Evolutionary conservation across 2,329 filamentous ascomycete species (phyloP), one percentile per base, ranked within the genome.

Genomic region (Pseudogymnoascus verrucosus): DNA sequence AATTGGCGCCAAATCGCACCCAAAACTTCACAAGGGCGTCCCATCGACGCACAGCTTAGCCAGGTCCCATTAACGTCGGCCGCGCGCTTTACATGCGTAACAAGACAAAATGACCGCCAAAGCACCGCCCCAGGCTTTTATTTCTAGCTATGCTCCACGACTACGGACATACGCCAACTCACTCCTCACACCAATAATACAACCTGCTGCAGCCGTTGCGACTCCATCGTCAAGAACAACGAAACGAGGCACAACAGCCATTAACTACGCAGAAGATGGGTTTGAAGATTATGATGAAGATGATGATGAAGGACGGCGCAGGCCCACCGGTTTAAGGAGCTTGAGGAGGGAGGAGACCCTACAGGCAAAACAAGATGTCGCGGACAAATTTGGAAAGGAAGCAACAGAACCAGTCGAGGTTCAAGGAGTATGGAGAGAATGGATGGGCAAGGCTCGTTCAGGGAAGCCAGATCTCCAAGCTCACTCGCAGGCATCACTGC

Each of bases 261-360:
- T 98, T 77, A 99, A 97, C 78, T 99, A 99, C 74, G 93, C 95
- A 23, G 95, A 99, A 74, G 93, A 98, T 74, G 93, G 93, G 57
- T 96, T 89, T 72, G 93, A 97, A 68, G 92, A 93, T 71, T 84
- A 88, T 63, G 89, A 91, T 67, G 88, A 89, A 60, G 89, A 91
- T 67, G 89, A 91, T 63, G 81, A 84, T 65, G 87, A 93, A 67
- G 88, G 88, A 1, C 89, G 83, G 23, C 79, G 86, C 66, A 79
- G 85, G 64, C 84, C 90, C 11, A 96, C 92, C 0, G 92, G 93
- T 4, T 75, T 97, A 75, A 88, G 93, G 69, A 97, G 89, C 71
- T 76, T 93, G 71, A 86, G 91, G 71, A 86, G 89, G 69, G 89
- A 93, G 71, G 91, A 96, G 68, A 79, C 82, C 5, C 81, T 82